Base-by-base conservation (phyloP, 768 basidiomycete species). In the Amanita brunnescens region DNA sequence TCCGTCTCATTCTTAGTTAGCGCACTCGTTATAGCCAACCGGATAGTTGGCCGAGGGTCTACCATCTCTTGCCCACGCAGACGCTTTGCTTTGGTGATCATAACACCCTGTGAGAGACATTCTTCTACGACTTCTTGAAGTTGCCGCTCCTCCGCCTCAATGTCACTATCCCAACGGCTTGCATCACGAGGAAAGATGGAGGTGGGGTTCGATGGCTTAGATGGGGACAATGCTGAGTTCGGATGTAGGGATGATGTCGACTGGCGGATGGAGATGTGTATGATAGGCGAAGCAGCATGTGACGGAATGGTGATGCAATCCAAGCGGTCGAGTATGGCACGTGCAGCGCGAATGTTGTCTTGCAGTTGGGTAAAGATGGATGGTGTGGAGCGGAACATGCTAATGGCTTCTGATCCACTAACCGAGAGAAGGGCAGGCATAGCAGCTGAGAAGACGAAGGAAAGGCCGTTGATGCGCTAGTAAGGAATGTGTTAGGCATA, bases 101-200 rank as follows among this genome's bases (percentile, higher is more conserved):
- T 72, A 40, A 99, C 85, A 8, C 91, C 92, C 57, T 89, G 87
- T 5, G 71, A 70, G 37, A 91, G 70, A 0, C 79, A 76, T 61
- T 96, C 90, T 54, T 97, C 95, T 12, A 97, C 92, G 10, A 98
- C 81, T 47, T 95, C 91, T 67, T 98, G 94, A 57, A 99, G 63
- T 21, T 91, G 51, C 35, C 73, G 70, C 61, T 98, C 94, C 64
- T 98, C 94, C 12, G 64, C 64, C 18, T 76, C 79, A 40, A 78
- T 69, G 56, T 88, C 78, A 61, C 76, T 78, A 54, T 83, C 74
- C 63, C 75, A 75, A 20, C 42, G 6, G 5, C 21, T 61, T 1
- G 71, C 67, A 23, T 80, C 78, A 33, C 77, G 70, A 0, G 79
- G 70, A 0, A 70, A 61, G 1, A 73, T 62, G 0, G 76, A 73